Base-by-base conservation (phyloP, 1,284 basidiomycete genomes). In the Cryptococcus sp. region DNA sequence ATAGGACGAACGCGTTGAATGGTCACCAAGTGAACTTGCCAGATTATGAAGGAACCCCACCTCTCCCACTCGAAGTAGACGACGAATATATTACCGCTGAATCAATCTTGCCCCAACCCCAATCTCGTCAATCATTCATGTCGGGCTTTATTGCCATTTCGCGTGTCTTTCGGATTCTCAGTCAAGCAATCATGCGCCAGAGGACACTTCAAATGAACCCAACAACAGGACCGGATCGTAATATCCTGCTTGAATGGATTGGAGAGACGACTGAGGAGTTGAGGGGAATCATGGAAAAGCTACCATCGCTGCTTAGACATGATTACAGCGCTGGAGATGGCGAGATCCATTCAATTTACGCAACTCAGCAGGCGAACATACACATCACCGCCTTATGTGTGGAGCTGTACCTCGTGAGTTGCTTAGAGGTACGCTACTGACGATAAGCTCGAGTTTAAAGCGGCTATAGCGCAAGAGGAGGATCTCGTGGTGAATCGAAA, bases 281-380 rank as follows among this genome's bases (percentile, higher is more conserved):
- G 3, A 50, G 52, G 14, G 46, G 18, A 7, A 43, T 54, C 5
- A 47, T 61, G 48, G 44, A 53, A 7, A 28, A 41, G 4, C 45
- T 62, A 31, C 56, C 51, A 7, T 45, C 53, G 45, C 44, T 50
- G 7, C 43, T 54, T 22, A 48, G 55, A 28, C 51, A 55, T 21
- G 54, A 34, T 13, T 46, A 39, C 11, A 28, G 39, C 7, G 37
- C 50, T 22, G 48, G 55, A 28, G 58, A 64, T 23, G 54, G 50
- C 16, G 54, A 53, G 28, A 55, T 69, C 4, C 63, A 39, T 39
- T 39, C 36, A 14, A 16, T 39, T 16, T 39, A 66, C 32, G 67
- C 62, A 24, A 69, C 65, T 49, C 65, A 69, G 48, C 59, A 67
- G 32, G 68, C 66, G 2, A 72, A 72, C 52, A 57, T 70, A n/a